Evolutionary conservation across 2,329 filamentous ascomycete species (phyloP).

Genomic region (Tolypocladium guangdongense): DNA sequence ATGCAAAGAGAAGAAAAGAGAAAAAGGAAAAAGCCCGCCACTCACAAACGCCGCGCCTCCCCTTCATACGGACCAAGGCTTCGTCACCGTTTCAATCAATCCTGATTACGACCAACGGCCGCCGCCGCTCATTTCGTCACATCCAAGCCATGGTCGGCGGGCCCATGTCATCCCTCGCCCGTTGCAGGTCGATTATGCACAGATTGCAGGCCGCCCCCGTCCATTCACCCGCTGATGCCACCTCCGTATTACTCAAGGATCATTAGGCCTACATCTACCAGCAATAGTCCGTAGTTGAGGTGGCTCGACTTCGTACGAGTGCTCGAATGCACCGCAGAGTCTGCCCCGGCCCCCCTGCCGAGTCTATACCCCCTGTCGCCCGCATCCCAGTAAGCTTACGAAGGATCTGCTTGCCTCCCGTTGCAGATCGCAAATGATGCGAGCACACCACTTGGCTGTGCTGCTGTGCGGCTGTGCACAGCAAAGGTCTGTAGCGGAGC

Average conservation of each 20-base stretch:
- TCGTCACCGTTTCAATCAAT: background rate
- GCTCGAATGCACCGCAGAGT: no score
- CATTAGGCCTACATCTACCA: no score
- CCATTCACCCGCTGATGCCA: no score
- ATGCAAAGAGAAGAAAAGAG: no score
- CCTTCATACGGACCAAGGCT: no score
- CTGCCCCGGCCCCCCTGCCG: background rate
- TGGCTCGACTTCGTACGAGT: background rate
- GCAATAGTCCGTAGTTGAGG: no score
- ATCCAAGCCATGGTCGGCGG: no score
- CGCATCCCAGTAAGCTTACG: background rate
- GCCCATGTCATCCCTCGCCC: background rate
- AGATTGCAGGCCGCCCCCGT: background rate
- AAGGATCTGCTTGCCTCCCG: background rate
- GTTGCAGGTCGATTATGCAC: background rate
- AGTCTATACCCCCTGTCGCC: background rate
- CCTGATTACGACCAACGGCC: background rate
- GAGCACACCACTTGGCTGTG: background rate
- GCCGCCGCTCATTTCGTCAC: no score
- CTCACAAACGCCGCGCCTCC: background rate
- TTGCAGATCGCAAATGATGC: background rate
- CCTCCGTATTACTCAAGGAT: no score
- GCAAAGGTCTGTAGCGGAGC: background rate
- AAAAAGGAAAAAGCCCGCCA: background rate
- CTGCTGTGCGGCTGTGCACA: no score